Conservation (phyloP, 768 basidiomycete genomes). For the Russula earlei region DNA sequence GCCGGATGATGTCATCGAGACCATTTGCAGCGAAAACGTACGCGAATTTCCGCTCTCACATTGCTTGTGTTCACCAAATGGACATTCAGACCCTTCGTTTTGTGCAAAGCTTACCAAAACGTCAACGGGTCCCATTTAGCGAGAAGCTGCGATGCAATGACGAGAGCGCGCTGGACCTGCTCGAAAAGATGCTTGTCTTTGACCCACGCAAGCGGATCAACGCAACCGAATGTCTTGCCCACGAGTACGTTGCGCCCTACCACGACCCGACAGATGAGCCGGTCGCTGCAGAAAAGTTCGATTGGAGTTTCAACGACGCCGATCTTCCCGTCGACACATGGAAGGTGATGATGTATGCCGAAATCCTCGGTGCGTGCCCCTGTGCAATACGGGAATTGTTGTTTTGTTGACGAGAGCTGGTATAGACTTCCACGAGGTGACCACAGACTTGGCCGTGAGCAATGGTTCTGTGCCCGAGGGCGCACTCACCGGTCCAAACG, state of each 20-base stretch:
- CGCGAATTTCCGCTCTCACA: slow-evolving; percentile 22
- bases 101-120: slow-evolving; percentile 95
- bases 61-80: background rate
- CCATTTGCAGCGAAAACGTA: slow-evolving; percentile 96
- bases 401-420: background rate
- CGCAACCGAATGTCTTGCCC: slow-evolving; percentile 79
- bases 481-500: slow-evolving; percentile 58
- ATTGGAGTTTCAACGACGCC: slow-evolving; percentile 99
- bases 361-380: slow-evolving; percentile 71
- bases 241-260: slow-evolving; percentile 94
- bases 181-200: slow-evolving; percentile 99
- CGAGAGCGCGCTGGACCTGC: slow-evolving; percentile 83
- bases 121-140: slow-evolving; percentile 89
- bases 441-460: slow-evolving; percentile 35
- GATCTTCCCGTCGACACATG: slow-evolving; percentile 97
- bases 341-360: slow-evolving; percentile 99
- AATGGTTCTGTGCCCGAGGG: slow-evolving; percentile 41
- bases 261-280: slow-evolving; percentile 99
- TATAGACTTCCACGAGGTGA: slow-evolving; percentile 75
- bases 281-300: slow-evolving; percentile 85
- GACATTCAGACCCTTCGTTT: slow-evolving; percentile 81
- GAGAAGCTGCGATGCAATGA: slow-evolving; percentile 88
- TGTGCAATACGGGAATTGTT: background rate
- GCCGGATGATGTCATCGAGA: slow-evolving; percentile 98
- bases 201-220: slow-evolving; percentile 96